These are phyloP conservation scores for Gastrodia elata DNA, from an alignment of 106 monocot species.

Conservation along the genomic window DNA sequence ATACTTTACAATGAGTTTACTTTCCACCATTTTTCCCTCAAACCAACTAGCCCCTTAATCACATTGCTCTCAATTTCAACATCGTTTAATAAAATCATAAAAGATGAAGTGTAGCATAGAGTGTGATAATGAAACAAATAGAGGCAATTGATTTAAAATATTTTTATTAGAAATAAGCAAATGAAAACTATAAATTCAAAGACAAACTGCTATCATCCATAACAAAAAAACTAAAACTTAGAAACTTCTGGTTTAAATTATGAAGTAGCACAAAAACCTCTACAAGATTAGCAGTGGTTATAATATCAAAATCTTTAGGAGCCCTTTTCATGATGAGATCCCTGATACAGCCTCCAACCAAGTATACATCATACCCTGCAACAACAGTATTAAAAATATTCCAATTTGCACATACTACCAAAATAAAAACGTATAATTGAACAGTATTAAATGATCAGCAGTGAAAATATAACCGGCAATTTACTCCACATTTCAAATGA, in stretches of 20 bases:
- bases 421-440: constrained; percentile 22
- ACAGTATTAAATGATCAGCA: too few species aligned
- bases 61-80: too few species aligned
- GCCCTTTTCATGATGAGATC: constrained; percentile 73
- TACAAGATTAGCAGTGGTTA: constrained; percentile 79
- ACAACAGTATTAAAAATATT: not conserved
- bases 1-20: too few species aligned
- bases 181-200: not conserved
- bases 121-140: not conserved
- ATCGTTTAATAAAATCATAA: too few species aligned
- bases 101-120: too few species aligned
- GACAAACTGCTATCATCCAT: not conserved
- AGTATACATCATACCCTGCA: constrained; percentile 83
- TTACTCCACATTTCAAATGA: not conserved
- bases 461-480: not conserved
- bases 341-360: constrained; percentile 90
- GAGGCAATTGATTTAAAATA: not conserved
- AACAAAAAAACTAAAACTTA: not conserved
- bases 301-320: constrained; percentile 93
- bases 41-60: too few species aligned
- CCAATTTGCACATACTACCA: not conserved
- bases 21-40: too few species aligned
- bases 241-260: not conserved
- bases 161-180: not conserved
- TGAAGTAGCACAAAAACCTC: constrained; percentile 37